These are phyloP conservation scores for Pleurotus platypus DNA, from an alignment of 768 basidiomycete species.

Conservation along the genomic window DNA sequence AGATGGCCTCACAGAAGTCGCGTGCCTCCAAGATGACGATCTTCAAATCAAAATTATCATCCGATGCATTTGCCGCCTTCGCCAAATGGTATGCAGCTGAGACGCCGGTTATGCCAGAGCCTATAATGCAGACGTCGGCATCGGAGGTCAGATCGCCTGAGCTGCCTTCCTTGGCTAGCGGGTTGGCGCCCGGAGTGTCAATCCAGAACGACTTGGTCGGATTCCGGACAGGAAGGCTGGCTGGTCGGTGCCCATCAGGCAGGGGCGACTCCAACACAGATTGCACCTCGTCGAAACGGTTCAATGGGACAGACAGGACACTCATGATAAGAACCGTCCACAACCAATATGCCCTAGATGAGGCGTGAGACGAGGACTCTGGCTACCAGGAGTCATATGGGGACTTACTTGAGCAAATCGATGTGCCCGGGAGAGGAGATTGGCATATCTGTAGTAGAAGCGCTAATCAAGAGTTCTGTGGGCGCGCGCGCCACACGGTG, in stretches of 20 bases:
- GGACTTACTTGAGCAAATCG: neutral
- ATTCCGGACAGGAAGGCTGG: slow-evolving; percentile 49
- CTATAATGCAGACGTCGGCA: slow-evolving; percentile 76
- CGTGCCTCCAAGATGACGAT: slow-evolving; percentile 79
- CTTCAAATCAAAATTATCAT: slow-evolving; percentile 27
- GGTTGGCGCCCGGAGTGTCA: slow-evolving; percentile 56
- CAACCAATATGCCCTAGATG: too few species aligned
- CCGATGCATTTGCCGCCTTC: slow-evolving; percentile 21
- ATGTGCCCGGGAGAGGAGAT: too few species aligned
- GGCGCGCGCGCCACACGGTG: too few species aligned
- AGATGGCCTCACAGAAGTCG: slow-evolving; percentile 68
- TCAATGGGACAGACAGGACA: slow-evolving; percentile 1
- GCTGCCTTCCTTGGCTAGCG: slow-evolving; percentile 66
- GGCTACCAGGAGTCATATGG: neutral
- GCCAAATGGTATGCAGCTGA: slow-evolving; percentile 72
- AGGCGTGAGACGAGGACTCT: neutral
- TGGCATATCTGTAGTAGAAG: too few species aligned
- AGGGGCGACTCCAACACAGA: slow-evolving; percentile 6
- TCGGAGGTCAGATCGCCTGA: slow-evolving; percentile 50
- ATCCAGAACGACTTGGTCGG: slow-evolving; percentile 77
- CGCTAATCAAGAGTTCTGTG: too few species aligned
- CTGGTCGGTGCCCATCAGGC: slow-evolving; percentile 2
- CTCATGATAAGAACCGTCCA: neutral
- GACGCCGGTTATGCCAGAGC: slow-evolving; percentile 77
- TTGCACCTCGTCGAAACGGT: slow-evolving; percentile 4